phyloP scores from a whole-genome alignment of 306 rosid genomes.

The Carpinus fangiana region DNA sequence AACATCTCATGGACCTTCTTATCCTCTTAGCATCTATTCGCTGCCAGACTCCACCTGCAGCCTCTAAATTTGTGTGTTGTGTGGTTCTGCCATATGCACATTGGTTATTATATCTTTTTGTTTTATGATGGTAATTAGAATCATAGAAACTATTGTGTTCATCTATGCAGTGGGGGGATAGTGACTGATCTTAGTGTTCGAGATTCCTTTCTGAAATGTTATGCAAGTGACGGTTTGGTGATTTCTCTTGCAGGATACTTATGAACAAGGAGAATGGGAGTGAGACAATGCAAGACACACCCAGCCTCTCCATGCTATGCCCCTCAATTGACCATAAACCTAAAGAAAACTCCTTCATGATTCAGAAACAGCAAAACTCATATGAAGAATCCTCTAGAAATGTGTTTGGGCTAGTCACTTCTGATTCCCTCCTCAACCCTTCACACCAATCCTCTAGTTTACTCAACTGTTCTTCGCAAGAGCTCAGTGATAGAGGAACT shows the following conservation, averaged over 20 bases:
- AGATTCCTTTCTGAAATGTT: neutral
- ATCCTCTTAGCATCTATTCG: conserved; percentile 17
- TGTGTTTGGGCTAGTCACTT: conserved; percentile 66
- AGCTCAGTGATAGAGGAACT: conserved; percentile 22
- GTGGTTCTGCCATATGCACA: no score
- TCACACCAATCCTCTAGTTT: conserved; percentile 49
- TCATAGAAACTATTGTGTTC: neutral
- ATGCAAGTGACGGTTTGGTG: neutral
- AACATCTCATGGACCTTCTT: neutral
- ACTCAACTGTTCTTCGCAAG: conserved; percentile 39
- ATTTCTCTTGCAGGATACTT: conserved; percentile 56
- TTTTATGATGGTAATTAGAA: neutral
- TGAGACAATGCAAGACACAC: conserved; percentile 50
- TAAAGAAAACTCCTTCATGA: conserved; percentile 41
- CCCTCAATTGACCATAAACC: conserved; percentile 52
- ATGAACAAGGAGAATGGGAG: conserved; percentile 48
- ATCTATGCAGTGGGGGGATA: neutral
- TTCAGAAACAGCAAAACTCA: conserved; percentile 48
- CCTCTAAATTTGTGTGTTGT: neutral
- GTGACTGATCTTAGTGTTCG: neutral
- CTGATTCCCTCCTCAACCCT: conserved; percentile 70
- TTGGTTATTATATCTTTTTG: neutral
- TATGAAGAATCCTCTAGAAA: conserved; percentile 56
- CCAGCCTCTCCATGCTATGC: conserved; percentile 58
- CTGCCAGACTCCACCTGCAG: neutral